These are phyloP conservation scores for Fomitopsis serialis DNA, from an alignment of 768 basidiomycete genomes.

Conservation along the genomic window DNA sequence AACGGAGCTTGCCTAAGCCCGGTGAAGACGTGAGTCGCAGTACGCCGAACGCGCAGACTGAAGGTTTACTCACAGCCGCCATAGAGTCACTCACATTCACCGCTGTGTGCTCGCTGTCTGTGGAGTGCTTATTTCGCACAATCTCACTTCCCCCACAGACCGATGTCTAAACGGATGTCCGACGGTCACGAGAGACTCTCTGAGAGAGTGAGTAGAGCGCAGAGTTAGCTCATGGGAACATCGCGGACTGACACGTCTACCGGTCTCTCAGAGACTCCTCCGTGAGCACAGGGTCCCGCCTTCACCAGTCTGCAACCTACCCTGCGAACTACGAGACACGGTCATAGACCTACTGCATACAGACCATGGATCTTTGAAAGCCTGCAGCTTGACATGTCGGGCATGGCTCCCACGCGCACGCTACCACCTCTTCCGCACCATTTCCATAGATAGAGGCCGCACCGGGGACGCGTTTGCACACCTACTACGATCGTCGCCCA, in stretches of 20 bases:
- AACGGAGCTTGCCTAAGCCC: too few species aligned
- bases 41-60: too few species aligned
- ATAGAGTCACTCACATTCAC: too few species aligned
- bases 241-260: background rate
- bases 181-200: too few species aligned
- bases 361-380: slow-evolving; percentile 13
- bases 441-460: slow-evolving; percentile 9
- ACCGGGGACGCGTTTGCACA: slow-evolving; percentile 8
- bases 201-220: too few species aligned
- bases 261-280: background rate
- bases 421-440: slow-evolving; percentile 18
- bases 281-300: background rate
- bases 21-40: too few species aligned
- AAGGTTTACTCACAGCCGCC: too few species aligned
- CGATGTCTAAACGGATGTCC: too few species aligned
- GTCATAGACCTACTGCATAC: slow-evolving; percentile 22
- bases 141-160: too few species aligned
- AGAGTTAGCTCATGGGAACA: background rate
- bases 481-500: slow-evolving; percentile 6
- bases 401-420: slow-evolving; percentile 23
- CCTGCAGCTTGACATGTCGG: slow-evolving; percentile 18
- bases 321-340: slow-evolving; percentile 25
- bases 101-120: too few species aligned
- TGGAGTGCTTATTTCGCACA: too few species aligned
- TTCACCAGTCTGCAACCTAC: slow-evolving; percentile 13